A percentile compares a stretch with the other conserved stretches of the same genome.
These are phyloP conservation scores for Wallacemonas sp. DNA, from an alignment of 208 protist genomes.

Conservation along the genomic window DNA sequence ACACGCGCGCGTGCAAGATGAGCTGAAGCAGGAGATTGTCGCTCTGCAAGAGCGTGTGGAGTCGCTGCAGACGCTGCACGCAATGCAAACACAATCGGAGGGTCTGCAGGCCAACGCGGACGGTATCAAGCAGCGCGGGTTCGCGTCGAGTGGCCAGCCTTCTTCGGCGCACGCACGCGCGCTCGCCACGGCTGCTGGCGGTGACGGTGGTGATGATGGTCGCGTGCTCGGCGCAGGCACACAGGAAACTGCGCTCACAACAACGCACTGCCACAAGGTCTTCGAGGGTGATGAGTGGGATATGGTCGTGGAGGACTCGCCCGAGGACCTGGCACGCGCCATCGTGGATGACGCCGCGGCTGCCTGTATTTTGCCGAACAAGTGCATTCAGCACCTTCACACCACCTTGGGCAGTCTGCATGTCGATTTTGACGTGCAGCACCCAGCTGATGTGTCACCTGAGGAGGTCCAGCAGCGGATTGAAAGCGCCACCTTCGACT, in stretches of 20 bases:
- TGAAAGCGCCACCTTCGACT: conserved; percentile 13
- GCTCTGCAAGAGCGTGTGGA: conserved; percentile 15
- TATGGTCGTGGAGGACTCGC: conserved; percentile 34
- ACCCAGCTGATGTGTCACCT: conserved; percentile 10
- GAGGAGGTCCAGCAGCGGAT: conserved; percentile 19
- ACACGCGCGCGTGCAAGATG: conserved; percentile 10
- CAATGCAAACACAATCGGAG: background rate
- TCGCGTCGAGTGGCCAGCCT: background rate
- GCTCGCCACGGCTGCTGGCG: background rate
- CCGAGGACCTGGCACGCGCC: conserved; percentile 33
- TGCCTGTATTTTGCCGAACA: conserved; percentile 33
- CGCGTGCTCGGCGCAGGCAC: too few relatives aligned
- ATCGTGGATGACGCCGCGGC: conserved; percentile 30
- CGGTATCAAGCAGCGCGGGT: background rate
- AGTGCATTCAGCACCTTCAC: conserved; percentile 26
- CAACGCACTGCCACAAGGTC: conserved; percentile 21
- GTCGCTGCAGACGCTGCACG: conserved; percentile 7
- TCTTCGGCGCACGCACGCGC: background rate
- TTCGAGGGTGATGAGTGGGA: conserved; percentile 41
- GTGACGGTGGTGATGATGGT: too few relatives aligned
- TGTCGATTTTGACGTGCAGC: conserved; percentile 32
- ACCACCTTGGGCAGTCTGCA: conserved; percentile 32
- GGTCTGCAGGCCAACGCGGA: background rate
- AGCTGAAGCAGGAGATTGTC: conserved; percentile 15
- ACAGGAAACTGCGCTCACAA: background rate